Conservation (phyloP, 139 green algal genomes). For the Coelastrella sp. region DNA sequence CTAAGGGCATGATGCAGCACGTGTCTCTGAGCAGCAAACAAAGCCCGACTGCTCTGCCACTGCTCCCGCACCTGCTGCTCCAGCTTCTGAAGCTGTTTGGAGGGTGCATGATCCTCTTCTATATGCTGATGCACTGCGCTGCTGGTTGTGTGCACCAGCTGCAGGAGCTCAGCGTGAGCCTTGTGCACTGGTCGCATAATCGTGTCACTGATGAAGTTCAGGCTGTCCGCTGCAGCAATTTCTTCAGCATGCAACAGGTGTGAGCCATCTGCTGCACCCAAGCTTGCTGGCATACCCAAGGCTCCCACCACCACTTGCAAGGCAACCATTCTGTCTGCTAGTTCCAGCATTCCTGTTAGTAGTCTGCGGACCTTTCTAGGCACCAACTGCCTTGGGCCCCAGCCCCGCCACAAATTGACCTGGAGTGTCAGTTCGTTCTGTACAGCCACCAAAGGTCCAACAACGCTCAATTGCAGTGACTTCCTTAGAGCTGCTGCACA, state of each 20-base stretch:
- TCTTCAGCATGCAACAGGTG: not conserved
- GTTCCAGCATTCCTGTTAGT: not conserved
- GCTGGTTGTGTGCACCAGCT: not conserved
- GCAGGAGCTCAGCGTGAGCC: not conserved
- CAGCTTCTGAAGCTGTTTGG: not conserved
- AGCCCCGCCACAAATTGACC: not conserved
- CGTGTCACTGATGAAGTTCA: not conserved
- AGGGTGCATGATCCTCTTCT: too few relatives aligned
- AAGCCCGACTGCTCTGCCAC: not conserved
- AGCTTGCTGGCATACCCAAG: not conserved
- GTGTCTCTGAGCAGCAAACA: not conserved
- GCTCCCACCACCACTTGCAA: constrained; percentile 11
- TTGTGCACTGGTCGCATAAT: not conserved
- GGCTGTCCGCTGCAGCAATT: not conserved
- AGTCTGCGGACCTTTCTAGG: not conserved
- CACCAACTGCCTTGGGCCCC: not conserved
- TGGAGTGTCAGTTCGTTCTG: not conserved
- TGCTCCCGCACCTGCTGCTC: constrained; percentile 15
- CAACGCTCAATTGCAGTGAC: not conserved
- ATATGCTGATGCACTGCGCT: constrained; percentile 2
- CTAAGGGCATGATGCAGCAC: not conserved
- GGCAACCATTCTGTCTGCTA: constrained; percentile 6
- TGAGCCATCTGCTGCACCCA: not conserved
- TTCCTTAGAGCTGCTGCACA: not conserved
- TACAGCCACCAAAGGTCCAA: constrained; percentile 11